Percentiles rank a stretch among this genome's conserved stretches.
Evolutionary conservation across 73 alveolate genomes (phyloP).

Genomic region (Symbiodinium natans): DNA sequence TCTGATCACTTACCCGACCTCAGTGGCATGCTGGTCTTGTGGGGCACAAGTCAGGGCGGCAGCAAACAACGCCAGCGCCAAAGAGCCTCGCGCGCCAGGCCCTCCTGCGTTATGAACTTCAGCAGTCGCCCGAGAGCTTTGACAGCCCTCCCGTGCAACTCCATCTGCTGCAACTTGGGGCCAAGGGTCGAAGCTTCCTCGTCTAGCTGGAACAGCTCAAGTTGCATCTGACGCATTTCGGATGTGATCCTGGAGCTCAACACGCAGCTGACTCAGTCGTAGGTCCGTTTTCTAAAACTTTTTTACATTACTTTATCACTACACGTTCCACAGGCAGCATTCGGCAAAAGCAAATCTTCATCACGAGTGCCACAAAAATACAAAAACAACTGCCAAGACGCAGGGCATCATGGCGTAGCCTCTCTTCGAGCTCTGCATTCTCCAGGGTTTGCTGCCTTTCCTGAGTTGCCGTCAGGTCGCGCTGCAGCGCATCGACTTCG

Average conservation of each 20-base stretch:
- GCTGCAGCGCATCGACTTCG: not conserved
- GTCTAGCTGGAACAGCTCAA: not conserved
- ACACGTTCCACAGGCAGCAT: no score
- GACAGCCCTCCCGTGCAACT: not conserved
- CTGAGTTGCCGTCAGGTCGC: not conserved
- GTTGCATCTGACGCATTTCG: constrained; percentile 1
- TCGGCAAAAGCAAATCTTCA: no score
- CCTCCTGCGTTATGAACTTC: not conserved
- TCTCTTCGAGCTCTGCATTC: not conserved
- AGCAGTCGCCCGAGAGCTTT: not conserved
- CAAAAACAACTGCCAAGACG: not conserved
- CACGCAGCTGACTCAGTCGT: no score
- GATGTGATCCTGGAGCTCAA: not conserved
- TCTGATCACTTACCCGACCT: no score
- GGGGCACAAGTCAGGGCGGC: not conserved
- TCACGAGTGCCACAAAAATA: no score
- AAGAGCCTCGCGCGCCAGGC: not conserved
- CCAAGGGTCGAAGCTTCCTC: not conserved
- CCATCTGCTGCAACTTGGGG: not conserved
- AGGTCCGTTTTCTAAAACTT: no score
- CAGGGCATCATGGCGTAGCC: not conserved
- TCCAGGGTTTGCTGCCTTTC: not conserved
- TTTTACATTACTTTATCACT: no score
- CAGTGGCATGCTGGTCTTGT: no score
- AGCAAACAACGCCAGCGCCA: constrained; percentile 1